These are phyloP conservation scores for Salvia rosmarinus DNA, from an alignment of 257 asterid species.

Conservation along the genomic window DNA sequence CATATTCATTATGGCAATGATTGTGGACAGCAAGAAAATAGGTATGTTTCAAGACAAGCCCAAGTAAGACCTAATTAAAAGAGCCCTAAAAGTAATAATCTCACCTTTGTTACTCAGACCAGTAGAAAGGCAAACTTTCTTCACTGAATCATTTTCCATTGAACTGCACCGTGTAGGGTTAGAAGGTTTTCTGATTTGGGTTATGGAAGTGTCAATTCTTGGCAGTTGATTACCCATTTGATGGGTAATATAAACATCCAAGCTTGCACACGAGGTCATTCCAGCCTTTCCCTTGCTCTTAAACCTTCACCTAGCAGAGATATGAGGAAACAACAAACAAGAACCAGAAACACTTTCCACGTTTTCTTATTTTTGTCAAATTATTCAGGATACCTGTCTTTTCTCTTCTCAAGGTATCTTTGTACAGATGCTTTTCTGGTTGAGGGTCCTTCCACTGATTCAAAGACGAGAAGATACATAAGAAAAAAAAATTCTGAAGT, in stretches of 20 bases:
- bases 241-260: constrained; percentile 58
- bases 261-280: constrained; percentile 52
- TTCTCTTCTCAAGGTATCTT: constrained; percentile 91
- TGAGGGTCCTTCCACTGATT: constrained; percentile 69
- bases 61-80: constrained; percentile 14
- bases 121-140: constrained; percentile 50
- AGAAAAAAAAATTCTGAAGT: constrained; percentile 26
- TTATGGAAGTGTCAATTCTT: constrained; percentile 49
- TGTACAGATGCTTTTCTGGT: constrained; percentile 87
- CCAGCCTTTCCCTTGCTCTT: constrained; percentile 87
- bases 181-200: constrained; percentile 55
- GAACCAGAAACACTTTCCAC: constrained; percentile 38
- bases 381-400: constrained; percentile 78
- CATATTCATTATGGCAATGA: constrained; percentile 13
- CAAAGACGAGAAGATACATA: constrained; percentile 31
- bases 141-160: constrained; percentile 46
- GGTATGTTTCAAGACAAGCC: neutral
- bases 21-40: constrained; percentile 12
- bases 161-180: constrained; percentile 60
- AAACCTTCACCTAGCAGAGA: constrained; percentile 91
- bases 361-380: constrained; percentile 30
- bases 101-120: constrained; percentile 58
- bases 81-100: constrained; percentile 27
- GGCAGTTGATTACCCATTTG: constrained; percentile 50
- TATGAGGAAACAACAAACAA: constrained; percentile 53